Conservation (phyloP, 208 protist genomes). For the Leishmania turanica region DNA sequence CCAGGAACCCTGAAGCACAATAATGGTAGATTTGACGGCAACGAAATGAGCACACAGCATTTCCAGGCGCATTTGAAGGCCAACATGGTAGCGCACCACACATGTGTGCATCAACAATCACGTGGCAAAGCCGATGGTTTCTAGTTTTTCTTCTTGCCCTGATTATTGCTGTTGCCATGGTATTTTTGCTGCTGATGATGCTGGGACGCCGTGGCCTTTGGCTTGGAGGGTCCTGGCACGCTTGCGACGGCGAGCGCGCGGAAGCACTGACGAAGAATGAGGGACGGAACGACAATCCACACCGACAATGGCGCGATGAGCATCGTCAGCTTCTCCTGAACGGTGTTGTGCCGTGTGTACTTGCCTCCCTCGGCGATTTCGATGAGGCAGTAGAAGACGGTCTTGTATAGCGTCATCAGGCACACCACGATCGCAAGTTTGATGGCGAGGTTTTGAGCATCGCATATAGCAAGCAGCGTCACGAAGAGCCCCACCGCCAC, state of each 20-base stretch:
- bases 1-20: background rate
- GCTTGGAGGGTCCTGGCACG: constrained; percentile 1
- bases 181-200: background rate
- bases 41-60: background rate
- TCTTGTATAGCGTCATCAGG: constrained; percentile 87
- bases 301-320: constrained; percentile 60
- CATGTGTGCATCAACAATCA: background rate
- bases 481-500: constrained; percentile 52
- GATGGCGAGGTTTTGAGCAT: constrained; percentile 25
- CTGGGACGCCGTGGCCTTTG: background rate
- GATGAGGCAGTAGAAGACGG: constrained; percentile 70
- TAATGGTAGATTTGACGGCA: background rate
- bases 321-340: constrained; percentile 50
- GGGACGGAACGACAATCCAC: constrained; percentile 62
- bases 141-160: constrained; percentile 20
- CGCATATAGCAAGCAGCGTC: constrained; percentile 31
- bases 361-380: constrained; percentile 61
- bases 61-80: background rate
- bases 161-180: background rate
- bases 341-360: constrained; percentile 72
- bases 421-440: constrained; percentile 51
- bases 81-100: background rate
- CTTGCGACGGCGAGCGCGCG: constrained; percentile 18
- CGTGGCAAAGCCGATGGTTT: background rate
- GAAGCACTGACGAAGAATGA: constrained; percentile 58